Base-by-base conservation (phyloP, 106 monocot species). In the Dioscorea dumetorum region DNA sequence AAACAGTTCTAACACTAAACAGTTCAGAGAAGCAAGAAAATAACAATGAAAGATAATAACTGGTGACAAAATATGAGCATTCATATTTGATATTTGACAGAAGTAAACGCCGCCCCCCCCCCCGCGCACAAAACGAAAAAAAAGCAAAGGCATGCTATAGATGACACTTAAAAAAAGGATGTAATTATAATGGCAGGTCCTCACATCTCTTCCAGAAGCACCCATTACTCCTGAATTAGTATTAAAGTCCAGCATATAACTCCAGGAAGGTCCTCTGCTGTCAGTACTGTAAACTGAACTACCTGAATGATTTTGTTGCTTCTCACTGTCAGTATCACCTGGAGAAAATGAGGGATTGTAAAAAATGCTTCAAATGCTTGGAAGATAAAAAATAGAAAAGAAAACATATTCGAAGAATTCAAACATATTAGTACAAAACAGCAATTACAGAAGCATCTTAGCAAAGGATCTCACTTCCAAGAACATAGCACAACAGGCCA, bases 261-360 rank as follows among this genome's bases (percentile, higher is more conserved):
- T 81, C 85, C 85, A 85, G n/a, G 74, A 71, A 57, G 77, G 51
- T 4, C 48, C 65, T 19, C 49, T 68, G 24, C 33, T 72, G 32
- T 64, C 72, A 57, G 76, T 22, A 56, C 54, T 33, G 52, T 69
- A 48, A 53, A 50, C 64, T 32, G 50, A 33, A 60, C 57, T 48
- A 33, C 17, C 21, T 68, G 53, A 54, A 12, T 48, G 64, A 54
- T 17, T 73, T 70, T 67, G 76, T 7, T 70, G 50, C 49, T 41
- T 22, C 49, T 21, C 32, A 57, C 66, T 41, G 10, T 41, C 41
- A 41, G 41, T 41, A 61, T 74, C 50, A 50, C 77, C 81, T 85
- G 60, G 5, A 54, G 15, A 15, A 54, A 8, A 54, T 18, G 5
- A 54, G 2, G 54, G 54, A 51, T 51, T 54, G 15, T 16, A 12